These are phyloP conservation scores for Rhizopogon salebrosus DNA, from an alignment of 768 basidiomycete species.

Conservation along the genomic window DNA sequence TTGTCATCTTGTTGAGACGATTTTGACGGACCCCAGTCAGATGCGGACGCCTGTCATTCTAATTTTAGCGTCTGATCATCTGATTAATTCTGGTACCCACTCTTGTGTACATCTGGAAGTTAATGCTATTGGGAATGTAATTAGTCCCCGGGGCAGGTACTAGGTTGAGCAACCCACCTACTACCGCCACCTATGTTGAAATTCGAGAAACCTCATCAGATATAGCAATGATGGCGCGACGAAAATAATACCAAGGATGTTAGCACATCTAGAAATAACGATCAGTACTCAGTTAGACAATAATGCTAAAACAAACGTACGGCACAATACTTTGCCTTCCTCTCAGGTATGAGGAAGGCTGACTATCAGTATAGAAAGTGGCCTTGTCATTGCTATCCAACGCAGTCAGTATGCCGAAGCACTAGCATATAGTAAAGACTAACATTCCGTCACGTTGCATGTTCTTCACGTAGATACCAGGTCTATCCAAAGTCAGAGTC, in stretches of 20 bases:
- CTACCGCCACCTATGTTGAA: conserved; percentile 43
- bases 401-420: neutral
- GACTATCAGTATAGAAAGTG: conserved; percentile 64
- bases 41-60: conserved; percentile 51
- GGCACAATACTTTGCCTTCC: conserved; percentile 66
- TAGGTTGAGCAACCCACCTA: conserved; percentile 32
- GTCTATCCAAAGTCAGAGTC: conserved; percentile 27
- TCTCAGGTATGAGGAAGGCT: conserved; percentile 51
- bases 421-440: conserved; percentile 14
- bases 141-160: neutral
- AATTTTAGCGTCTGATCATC: neutral
- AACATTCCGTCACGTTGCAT: conserved; percentile 69
- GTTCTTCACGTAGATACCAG: conserved; percentile 65
- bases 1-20: neutral
- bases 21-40: conserved; percentile 54
- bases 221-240: neutral
- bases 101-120: conserved; percentile 76
- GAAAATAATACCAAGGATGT: conserved; percentile 43
- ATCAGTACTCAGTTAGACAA: neutral
- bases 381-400: conserved; percentile 65
- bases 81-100: conserved; percentile 23
- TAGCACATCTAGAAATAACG: conserved; percentile 46
- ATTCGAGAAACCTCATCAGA: neutral
- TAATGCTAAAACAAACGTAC: conserved; percentile 31
- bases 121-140: conserved; percentile 43